phyloP scores from a whole-genome alignment of 176 grass and related monocot genomes.

The Aechmea fasciata region DNA sequence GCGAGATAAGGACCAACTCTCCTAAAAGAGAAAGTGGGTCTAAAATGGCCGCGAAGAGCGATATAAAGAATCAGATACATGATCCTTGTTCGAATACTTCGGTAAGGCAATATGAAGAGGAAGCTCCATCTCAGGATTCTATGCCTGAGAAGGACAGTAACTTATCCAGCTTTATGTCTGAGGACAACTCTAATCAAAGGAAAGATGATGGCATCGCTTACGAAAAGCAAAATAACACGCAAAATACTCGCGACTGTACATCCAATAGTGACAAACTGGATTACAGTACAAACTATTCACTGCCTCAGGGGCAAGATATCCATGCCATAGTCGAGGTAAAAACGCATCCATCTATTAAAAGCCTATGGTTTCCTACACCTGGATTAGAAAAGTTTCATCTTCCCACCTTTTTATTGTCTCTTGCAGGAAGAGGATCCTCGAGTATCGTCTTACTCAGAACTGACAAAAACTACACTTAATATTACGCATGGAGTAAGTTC shows the following conservation, averaged over 20 bases:
- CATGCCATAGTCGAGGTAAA: conserved; percentile 42
- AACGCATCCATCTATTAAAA: background rate
- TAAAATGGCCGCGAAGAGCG: conserved; percentile 3
- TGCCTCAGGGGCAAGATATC: conserved; percentile 10
- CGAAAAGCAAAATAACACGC: too few relatives aligned
- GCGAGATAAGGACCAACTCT: conserved; percentile 59
- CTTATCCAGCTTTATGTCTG: too few relatives aligned
- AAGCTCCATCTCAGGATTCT: conserved; percentile 22
- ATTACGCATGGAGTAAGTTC: too few relatives aligned
- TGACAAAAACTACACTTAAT: too few relatives aligned
- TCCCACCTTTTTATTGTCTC: background rate
- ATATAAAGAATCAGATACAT: conserved; percentile 41
- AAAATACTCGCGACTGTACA: too few relatives aligned
- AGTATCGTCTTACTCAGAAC: conserved; percentile 18
- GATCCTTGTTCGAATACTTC: conserved; percentile 35
- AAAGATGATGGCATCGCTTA: too few relatives aligned
- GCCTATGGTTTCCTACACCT: background rate
- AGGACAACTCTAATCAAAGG: too few relatives aligned
- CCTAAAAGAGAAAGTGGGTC: conserved; percentile 51
- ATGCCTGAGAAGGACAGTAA: too few relatives aligned
- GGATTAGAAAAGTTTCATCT: background rate
- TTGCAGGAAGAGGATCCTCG: conserved; percentile 24
- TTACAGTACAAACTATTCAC: too few relatives aligned
- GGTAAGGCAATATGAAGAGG: conserved; percentile 25
- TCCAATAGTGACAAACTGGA: too few relatives aligned